These are phyloP conservation scores for Diaporthe batatas DNA, from an alignment of 2,329 filamentous ascomycete species.

Conservation along the genomic window DNA sequence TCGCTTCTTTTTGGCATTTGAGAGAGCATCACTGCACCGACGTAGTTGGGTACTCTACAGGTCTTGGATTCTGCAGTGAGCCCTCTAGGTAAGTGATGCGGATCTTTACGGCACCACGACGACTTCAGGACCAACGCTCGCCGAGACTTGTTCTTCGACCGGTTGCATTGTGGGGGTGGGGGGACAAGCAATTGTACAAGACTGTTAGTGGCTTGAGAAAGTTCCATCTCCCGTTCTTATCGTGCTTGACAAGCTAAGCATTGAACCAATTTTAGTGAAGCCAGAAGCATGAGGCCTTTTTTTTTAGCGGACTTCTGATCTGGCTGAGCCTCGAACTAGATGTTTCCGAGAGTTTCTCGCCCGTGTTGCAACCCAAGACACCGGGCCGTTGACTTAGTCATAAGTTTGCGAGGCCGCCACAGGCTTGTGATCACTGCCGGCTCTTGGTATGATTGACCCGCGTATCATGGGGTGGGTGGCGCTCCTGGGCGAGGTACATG, in stretches of 20 bases:
- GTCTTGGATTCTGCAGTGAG: background rate
- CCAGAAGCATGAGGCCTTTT: constrained; percentile 8
- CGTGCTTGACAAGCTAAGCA: constrained; percentile 25
- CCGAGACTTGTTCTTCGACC: background rate
- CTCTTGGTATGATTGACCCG: constrained; percentile 17
- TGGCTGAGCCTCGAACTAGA: constrained; percentile 6
- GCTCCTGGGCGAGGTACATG: constrained; percentile 23
- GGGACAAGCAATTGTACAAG: constrained; percentile 16
- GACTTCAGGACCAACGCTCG: background rate
- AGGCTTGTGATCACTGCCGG: constrained; percentile 23
- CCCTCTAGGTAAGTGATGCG: background rate
- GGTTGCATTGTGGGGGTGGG: background rate
- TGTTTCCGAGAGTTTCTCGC: constrained; percentile 14
- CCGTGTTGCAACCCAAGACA: background rate
- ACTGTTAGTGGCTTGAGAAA: constrained; percentile 22
- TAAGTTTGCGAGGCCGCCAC: background rate
- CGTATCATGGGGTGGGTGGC: constrained; percentile 23
- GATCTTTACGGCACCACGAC: background rate
- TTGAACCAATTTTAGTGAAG: constrained; percentile 19
- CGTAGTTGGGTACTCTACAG: background rate
- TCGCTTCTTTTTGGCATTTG: background rate
- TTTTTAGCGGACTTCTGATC: background rate
- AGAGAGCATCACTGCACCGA: background rate
- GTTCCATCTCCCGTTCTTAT: constrained; percentile 9
- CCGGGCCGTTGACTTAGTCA: constrained; percentile 15